Evolutionary conservation across 2,329 filamentous ascomycete species (phyloP).

Genomic region (Ceratocystis variospora): DNA sequence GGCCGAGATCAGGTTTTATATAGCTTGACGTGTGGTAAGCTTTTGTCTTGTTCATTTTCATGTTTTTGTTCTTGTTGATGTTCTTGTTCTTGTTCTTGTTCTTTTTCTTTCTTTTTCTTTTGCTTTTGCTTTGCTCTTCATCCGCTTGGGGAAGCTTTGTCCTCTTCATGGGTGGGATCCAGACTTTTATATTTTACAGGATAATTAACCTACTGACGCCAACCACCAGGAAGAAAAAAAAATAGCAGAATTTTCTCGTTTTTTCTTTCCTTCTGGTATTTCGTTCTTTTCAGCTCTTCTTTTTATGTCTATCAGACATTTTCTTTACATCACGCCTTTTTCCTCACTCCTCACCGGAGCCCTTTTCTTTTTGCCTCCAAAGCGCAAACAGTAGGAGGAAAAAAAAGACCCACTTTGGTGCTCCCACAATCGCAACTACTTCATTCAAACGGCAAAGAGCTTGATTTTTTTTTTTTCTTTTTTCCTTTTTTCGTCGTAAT

Average conservation of each 20-base stretch:
- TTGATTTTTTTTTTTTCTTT: background rate
- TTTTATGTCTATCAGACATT: background rate
- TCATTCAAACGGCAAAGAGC: background rate
- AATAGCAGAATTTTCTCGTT: background rate
- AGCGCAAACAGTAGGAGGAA: background rate
- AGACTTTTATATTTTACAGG: background rate
- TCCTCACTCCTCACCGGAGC: background rate
- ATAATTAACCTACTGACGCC: background rate
- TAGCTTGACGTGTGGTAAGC: background rate
- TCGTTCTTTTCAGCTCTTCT: background rate
- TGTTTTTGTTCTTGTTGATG: background rate
- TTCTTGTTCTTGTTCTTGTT: background rate
- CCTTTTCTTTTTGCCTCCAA: background rate
- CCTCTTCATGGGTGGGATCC: background rate
- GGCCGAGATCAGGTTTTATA: background rate
- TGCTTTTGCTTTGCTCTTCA: background rate
- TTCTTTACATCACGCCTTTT: background rate
- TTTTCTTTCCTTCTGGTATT: background rate
- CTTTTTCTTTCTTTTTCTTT: background rate
- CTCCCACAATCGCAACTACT: slow-evolving; percentile 3
- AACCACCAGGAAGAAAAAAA: background rate
- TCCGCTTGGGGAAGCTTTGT: background rate
- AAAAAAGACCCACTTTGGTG: background rate
- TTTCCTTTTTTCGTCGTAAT: background rate
- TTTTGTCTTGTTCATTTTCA: no score